Evolutionary conservation across 116 monocot species (phyloP).

Genomic region (Phalaenopsis hybrid): DNA sequence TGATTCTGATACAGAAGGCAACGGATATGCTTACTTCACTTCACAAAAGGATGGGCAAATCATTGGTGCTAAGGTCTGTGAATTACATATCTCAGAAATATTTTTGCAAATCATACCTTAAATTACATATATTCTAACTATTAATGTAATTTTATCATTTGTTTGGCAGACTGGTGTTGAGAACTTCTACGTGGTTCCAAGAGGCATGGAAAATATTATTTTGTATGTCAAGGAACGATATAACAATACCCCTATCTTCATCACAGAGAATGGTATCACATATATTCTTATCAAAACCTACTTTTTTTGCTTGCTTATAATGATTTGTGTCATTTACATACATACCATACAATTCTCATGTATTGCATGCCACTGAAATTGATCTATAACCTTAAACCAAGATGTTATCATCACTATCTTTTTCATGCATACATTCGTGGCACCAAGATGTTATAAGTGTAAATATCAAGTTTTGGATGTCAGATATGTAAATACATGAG

Average conservation of each 20-base stretch:
- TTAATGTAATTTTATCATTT: background rate
- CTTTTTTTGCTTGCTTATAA: too few species aligned
- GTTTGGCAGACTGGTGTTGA: constrained; percentile 16
- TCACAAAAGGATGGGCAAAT: constrained; percentile 29
- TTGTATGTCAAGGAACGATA: constrained; percentile 15
- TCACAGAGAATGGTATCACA: constrained; percentile 19
- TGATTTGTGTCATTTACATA: too few species aligned
- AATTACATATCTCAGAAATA: background rate
- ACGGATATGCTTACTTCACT: constrained; percentile 20
- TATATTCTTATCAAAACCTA: background rate
- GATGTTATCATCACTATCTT: background rate
- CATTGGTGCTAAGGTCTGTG: constrained; percentile 40
- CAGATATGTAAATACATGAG: too few species aligned
- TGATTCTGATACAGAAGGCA: constrained; percentile 5
- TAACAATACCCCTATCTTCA: constrained; percentile 13
- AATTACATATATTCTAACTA: too few species aligned
- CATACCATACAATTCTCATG: too few species aligned
- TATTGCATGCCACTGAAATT: too few species aligned
- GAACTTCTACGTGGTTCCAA: constrained; percentile 2
- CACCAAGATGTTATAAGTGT: too few species aligned
- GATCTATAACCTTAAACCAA: too few species aligned
- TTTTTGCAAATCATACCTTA: background rate
- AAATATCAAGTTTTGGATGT: too few species aligned
- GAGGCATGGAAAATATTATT: constrained; percentile 17
- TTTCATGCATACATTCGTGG: too few species aligned